Base-by-base conservation (phyloP, 805 yeast species). In the Candida maesae region DNA sequence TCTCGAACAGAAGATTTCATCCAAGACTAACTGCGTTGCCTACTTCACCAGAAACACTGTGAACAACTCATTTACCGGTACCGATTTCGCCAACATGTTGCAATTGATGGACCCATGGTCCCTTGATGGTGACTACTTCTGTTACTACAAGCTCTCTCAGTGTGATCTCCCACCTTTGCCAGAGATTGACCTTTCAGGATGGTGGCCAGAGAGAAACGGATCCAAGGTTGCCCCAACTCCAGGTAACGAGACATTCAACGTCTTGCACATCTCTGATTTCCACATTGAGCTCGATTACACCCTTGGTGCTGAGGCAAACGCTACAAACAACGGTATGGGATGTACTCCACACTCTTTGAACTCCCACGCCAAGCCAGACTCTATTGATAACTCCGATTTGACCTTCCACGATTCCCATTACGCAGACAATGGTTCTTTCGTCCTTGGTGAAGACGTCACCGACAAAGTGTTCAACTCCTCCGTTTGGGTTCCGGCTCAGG, bases 181-280 rank as follows among this genome's bases (percentile, higher is more conserved):
- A 2, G 66, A 67, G 42, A 58, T 74, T 46, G 72, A 77, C 47
- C 51, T 69, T 37, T 55, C 66, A 16, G 46, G 61, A 20, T 58
- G 71, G 64, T 71, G 75, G 73, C 73, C 76, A 5, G 56, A 53
- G 26, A 70, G 66, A 50, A 76, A 59, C 42, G 65, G 46, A 47
- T 65, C 58, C 41, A 71, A 60, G 60, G 24, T 19, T 2, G 73
- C 59, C 42, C 74, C 65, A 54, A 76, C 59, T 52, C 73, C 60
- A 44, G 61, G 65, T 34, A 65, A 71, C 38, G 66, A 70, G 42
- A 64, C 69, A 2, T 76, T 80, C 59, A 76, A 79, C 44, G 87
- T 79, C 5, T 64, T 82, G 45, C 90, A 82, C 50, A 52, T 82
- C 24, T 72, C 82, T 15, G 89, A 82, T 55, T 76, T 81, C 60